phyloP scores from a whole-genome alignment of 2,329 filamentous ascomycete species.

The Ambrosiella cleistominuta region DNA sequence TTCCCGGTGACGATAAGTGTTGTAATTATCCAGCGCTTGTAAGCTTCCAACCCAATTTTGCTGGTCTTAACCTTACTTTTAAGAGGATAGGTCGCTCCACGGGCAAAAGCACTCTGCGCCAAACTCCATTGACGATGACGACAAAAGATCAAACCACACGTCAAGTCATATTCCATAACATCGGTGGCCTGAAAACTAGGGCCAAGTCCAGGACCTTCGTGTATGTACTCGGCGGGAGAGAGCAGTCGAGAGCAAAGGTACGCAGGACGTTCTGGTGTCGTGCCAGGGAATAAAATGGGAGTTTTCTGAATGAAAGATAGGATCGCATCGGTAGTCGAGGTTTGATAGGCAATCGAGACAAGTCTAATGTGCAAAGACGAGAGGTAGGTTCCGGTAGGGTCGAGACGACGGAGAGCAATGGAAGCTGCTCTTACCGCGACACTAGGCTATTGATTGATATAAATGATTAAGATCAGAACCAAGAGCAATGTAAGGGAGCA shows the following conservation, averaged over 20 bases:
- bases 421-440: conserved; percentile 29
- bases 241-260: conserved; percentile 29
- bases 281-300: conserved; percentile 46
- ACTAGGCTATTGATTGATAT: conserved; percentile 22
- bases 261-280: conserved; percentile 20
- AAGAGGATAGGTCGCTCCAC: conserved; percentile 49
- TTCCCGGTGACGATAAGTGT: conserved; percentile 54
- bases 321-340: conserved; percentile 33
- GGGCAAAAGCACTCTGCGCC: conserved; percentile 43
- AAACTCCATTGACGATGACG: conserved; percentile 41
- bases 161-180: conserved; percentile 50
- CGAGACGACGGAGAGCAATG: conserved; percentile 43
- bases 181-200: conserved; percentile 30
- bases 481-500: conserved; percentile 2
- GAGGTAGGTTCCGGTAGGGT: conserved; percentile 48
- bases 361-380: conserved; percentile 45
- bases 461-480: background rate
- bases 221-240: conserved; percentile 39
- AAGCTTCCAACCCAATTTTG: conserved; percentile 70
- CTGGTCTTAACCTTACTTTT: conserved; percentile 41
- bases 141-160: conserved; percentile 48
- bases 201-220: conserved; percentile 38
- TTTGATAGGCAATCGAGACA: conserved; percentile 39
- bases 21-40: conserved; percentile 79
- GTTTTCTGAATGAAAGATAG: conserved; percentile 45